Base-by-base conservation (phyloP, 331 rosid genomes). In the Dryas integrifolia region DNA sequence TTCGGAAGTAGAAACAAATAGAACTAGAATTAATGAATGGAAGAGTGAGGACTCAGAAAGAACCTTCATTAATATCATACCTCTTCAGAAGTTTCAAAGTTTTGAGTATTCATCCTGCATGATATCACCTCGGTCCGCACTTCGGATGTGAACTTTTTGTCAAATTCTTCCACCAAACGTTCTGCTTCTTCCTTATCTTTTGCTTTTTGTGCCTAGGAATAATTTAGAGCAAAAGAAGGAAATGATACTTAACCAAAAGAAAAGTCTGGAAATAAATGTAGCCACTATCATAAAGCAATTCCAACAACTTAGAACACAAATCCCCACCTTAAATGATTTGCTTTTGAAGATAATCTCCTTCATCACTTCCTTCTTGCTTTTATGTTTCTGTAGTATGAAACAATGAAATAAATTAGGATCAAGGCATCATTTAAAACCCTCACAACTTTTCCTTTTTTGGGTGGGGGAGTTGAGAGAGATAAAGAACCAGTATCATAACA, bases 361-460 rank as follows among this genome's bases (percentile, higher is more conserved):
- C 92, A 87, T 87, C 74, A 90, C 93, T 82, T 95, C 97, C 87
- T 87, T 89, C 85, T 89, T 87, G 84, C 79, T 91, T 87, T 95
- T 95, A 82, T 70, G 90, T 70, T 73, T 89, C 96, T 95, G 93
- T 78, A 69, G 64, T 45, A 80, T 11, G 48, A 78, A 74, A 48
- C 44, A 55, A 70, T 50, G 18, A 15, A 77, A 65, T 44, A 50
- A 63, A 77, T 75, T 69, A 78, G 48, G 49, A 75, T 65, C 63
- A 65, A 30, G 39, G 30, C 24, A 21, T 21, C 24, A 21, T 21
- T 21, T 21, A 21, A 21, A 21, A 21, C 24, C 24, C 24, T 21
- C 24, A 21, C 24, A 21, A 21, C 24, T 21, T 21, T 21, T 21
- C 24, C 24, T 21, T 21, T 21, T 21, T 21, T 21, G 24, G 24